These are phyloP conservation scores for Yarrowia bubula DNA, from an alignment of 805 yeast genomes.

Conservation along the genomic window DNA sequence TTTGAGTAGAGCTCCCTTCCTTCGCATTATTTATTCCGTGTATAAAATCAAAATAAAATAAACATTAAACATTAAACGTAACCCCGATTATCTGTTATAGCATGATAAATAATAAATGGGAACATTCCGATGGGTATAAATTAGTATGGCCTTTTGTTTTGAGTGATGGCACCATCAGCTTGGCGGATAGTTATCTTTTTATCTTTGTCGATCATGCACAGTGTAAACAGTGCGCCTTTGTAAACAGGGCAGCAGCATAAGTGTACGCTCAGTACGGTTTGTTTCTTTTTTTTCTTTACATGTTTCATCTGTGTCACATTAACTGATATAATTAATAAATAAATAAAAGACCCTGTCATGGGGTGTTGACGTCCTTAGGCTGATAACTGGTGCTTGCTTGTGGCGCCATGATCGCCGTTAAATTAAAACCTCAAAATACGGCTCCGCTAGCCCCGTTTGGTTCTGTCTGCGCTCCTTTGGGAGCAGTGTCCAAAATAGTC, in stretches of 20 bases:
- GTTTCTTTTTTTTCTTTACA: too few relatives aligned
- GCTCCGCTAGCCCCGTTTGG: background rate
- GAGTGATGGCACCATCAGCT: too few relatives aligned
- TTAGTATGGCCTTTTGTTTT: too few relatives aligned
- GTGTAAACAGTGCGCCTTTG: too few relatives aligned
- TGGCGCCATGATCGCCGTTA: conserved; percentile 4
- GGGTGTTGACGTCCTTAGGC: background rate
- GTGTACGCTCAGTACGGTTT: too few relatives aligned
- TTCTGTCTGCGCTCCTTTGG: background rate
- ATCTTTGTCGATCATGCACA: too few relatives aligned
- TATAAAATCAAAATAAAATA: background rate
- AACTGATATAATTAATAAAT: background rate
- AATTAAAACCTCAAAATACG: conserved; percentile 2
- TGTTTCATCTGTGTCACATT: background rate
- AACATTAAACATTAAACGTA: background rate
- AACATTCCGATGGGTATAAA: background rate
- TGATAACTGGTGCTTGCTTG: background rate
- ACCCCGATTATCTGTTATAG: background rate
- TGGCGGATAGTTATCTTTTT: too few relatives aligned
- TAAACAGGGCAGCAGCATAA: too few relatives aligned
- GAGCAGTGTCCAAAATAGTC: background rate
- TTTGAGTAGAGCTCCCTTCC: conserved; percentile 1
- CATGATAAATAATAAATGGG: background rate
- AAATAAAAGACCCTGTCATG: background rate
- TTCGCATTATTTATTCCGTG: conserved; percentile 25